Percentiles rank a stretch among this genome's conserved stretches.
These are phyloP conservation scores for Scleroderma bovista DNA, from an alignment of 768 basidiomycete species.

Conservation along the genomic window DNA sequence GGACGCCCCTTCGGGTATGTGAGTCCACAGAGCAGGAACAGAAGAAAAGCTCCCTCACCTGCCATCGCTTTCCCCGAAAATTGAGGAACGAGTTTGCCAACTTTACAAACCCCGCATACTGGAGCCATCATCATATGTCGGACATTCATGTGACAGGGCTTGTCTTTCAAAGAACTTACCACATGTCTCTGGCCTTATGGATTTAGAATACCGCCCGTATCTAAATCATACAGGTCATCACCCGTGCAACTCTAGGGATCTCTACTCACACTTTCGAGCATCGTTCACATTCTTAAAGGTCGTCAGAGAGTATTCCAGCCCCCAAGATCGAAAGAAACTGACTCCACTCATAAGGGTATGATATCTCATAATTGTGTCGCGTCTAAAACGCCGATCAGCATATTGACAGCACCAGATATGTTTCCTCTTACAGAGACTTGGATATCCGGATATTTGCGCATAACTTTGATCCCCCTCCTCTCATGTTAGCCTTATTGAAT, in stretches of 20 bases:
- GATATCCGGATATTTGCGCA: conserved; percentile 62
- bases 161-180: conserved; percentile 37
- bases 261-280: conserved; percentile 55
- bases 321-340: conserved; percentile 36
- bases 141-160: neutral
- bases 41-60: neutral
- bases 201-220: conserved; percentile 72
- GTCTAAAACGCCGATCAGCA: conserved; percentile 38
- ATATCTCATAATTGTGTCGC: conserved; percentile 70
- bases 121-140: neutral
- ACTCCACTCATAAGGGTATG: conserved; percentile 73
- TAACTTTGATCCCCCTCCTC: conserved; percentile 62
- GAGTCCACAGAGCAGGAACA: too few species aligned
- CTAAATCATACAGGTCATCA: conserved; percentile 29
- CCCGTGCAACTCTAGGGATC: neutral
- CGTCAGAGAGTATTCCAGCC: conserved; percentile 37
- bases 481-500: neutral
- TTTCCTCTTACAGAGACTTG: conserved; percentile 55
- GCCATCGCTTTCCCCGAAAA: conserved; percentile 36
- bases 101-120: conserved; percentile 68
- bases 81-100: conserved; percentile 52
- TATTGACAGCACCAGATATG: conserved; percentile 1
- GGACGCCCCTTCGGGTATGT: too few species aligned
- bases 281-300: neutral
- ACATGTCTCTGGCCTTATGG: conserved; percentile 60